Percentiles rank a stretch among this genome's conserved stretches.
These are phyloP conservation scores for Pseudogymnoascus sp. DNA, from an alignment of 2,329 filamentous ascomycete species.

Conservation along the genomic window DNA sequence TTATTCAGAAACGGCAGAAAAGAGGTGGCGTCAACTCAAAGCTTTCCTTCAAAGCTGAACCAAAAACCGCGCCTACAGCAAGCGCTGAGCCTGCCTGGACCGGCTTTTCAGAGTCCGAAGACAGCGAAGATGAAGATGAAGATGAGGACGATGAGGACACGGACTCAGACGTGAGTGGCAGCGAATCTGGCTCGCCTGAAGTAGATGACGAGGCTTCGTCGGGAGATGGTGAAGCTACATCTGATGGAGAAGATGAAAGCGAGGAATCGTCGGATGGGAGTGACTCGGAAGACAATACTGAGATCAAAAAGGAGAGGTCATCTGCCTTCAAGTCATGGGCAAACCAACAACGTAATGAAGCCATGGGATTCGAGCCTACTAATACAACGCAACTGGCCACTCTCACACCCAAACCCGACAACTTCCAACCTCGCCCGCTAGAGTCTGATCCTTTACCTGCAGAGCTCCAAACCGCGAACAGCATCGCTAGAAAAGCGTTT, in stretches of 20 bases:
- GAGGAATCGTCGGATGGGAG: constrained; percentile 23
- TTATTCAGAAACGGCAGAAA: constrained; percentile 77
- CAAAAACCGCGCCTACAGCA: constrained; percentile 33
- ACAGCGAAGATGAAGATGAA: constrained; percentile 14
- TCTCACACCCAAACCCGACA: constrained; percentile 46
- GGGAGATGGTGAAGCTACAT: constrained; percentile 17
- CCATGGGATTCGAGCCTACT: constrained; percentile 57
- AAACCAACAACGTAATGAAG: constrained; percentile 74
- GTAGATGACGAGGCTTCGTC: constrained; percentile 14
- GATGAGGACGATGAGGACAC: constrained; percentile 15
- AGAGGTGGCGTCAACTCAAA: constrained; percentile 55
- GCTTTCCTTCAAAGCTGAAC: constrained; percentile 32
- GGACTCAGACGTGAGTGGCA: constrained; percentile 18
- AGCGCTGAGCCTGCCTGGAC: constrained; percentile 49
- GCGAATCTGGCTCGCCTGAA: constrained; percentile 15
- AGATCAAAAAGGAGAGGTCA: constrained; percentile 34
- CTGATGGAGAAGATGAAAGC: constrained; percentile 22
- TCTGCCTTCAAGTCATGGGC: constrained; percentile 94
- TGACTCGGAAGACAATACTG: constrained; percentile 28
- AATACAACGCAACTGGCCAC: constrained; percentile 30
- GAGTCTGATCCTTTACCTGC: constrained; percentile 66
- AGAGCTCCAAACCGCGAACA: constrained; percentile 54
- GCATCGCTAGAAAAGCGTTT: constrained; percentile 63
- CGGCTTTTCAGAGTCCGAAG: constrained; percentile 41
- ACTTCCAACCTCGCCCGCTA: constrained; percentile 59